A percentile compares a stretch with the other conserved stretches of the same genome.
Conservation (phyloP, 148 eudicot species). For the Camellia lanceoleosa region DNA sequence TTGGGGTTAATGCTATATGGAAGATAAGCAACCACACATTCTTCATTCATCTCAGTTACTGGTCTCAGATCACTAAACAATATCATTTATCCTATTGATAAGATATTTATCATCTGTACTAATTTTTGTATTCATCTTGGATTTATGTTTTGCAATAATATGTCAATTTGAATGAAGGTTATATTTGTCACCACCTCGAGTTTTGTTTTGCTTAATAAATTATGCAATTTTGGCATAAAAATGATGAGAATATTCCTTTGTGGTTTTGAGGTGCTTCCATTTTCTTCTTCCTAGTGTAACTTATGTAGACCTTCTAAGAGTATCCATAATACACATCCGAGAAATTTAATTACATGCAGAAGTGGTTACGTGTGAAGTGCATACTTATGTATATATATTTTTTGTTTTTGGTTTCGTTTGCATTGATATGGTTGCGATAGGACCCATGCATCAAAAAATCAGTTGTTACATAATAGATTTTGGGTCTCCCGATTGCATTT, state of each 20-base stretch:
- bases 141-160: background rate
- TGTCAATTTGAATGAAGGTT: background rate
- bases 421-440: background rate
- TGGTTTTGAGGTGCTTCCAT: background rate
- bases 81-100: background rate
- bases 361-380: background rate
- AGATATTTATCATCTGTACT: background rate
- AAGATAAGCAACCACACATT: background rate
- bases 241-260: background rate
- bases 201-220: background rate
- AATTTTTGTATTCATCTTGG: background rate
- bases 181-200: background rate
- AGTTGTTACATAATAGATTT: too few species aligned
- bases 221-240: background rate
- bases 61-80: background rate
- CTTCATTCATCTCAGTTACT: background rate
- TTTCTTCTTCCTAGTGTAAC: too few species aligned
- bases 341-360: background rate
- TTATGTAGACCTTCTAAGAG: background rate
- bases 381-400: background rate
- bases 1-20: background rate
- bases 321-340: background rate
- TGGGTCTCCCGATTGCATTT: too few species aligned
- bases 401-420: background rate
- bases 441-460: background rate